Conservation (phyloP, 2,329 filamentous ascomycete species). For the Microdochium trichocladiopsis region DNA sequence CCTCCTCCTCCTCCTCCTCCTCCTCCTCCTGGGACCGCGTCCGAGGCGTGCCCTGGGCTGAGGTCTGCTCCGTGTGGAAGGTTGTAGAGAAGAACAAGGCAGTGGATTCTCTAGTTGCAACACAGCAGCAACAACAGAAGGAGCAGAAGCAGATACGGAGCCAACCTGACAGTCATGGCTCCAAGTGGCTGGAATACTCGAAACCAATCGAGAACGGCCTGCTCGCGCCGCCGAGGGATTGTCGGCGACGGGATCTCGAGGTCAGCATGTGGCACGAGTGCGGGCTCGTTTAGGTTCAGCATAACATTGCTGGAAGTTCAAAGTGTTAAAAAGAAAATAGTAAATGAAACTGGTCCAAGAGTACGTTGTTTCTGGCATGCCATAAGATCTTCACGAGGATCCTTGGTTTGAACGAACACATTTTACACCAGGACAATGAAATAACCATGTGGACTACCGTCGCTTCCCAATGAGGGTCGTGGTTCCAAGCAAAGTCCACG, state of each 20-base stretch:
- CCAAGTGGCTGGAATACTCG: neutral
- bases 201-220: neutral
- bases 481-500: no score
- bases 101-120: neutral
- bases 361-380: neutral
- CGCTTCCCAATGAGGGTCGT: no score
- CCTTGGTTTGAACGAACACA: no score
- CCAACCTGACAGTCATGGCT: neutral
- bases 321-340: neutral
- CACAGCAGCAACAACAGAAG: neutral
- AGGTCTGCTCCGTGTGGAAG: neutral
- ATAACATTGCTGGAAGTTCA: no score
- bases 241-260: slow-evolving; percentile 16
- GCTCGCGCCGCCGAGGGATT: neutral
- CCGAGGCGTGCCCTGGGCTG: neutral
- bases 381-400: no score
- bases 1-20: no score
- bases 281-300: neutral
- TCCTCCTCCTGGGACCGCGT: neutral
- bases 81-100: neutral
- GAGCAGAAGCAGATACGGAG: neutral
- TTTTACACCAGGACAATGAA: no score
- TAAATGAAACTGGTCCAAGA: no score
- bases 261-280: neutral
- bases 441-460: no score